These are phyloP conservation scores for Paramyrothecium sp. DNA, from an alignment of 2,329 filamentous ascomycete genomes.

Conservation along the genomic window DNA sequence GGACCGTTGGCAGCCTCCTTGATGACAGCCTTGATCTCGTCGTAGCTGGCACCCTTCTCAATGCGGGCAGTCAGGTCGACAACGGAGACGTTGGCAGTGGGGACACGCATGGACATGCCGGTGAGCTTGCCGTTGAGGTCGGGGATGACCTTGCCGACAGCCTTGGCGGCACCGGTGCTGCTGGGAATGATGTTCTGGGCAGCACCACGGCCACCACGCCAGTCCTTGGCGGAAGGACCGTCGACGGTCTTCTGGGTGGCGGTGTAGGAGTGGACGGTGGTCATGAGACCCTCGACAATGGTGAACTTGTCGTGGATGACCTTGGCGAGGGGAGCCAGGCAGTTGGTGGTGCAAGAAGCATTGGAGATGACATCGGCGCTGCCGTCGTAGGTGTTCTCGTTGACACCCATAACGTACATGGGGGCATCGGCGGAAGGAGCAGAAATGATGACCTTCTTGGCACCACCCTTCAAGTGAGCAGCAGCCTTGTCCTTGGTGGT, in stretches of 20 bases:
- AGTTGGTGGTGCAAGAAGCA: conserved; percentile 99
- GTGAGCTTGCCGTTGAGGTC: conserved; percentile 98
- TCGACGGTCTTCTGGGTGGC: conserved; percentile 99
- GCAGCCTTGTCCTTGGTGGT: conserved; percentile 96
- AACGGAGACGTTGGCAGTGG: conserved; percentile 97
- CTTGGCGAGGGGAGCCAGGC: conserved; percentile 98
- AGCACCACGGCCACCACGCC: conserved; percentile 97
- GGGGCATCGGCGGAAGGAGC: conserved; percentile 92
- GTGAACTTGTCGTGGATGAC: conserved; percentile 98
- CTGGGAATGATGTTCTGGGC: conserved; percentile 99
- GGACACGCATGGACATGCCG: conserved; percentile 99
- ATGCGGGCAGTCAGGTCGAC: conserved; percentile 94
- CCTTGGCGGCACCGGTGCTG: conserved; percentile 99
- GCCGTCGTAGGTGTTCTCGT: conserved; percentile 89
- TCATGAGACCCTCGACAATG: conserved; percentile 99
- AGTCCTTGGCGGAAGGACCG: conserved; percentile 97
- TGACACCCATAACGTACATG: conserved; percentile 99
- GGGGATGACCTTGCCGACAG: conserved; percentile 99
- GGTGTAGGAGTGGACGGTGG: conserved; percentile 99
- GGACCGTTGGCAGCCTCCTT: conserved; percentile 81
- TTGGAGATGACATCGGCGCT: conserved; percentile 95
- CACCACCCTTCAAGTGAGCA: conserved; percentile 91
- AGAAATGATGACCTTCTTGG: conserved; percentile 97
- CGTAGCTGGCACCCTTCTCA: conserved; percentile 85
- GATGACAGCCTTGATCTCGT: conserved; percentile 89